Conservation (phyloP, 805 yeast species). For the Saccharomycopsis sp. region DNA sequence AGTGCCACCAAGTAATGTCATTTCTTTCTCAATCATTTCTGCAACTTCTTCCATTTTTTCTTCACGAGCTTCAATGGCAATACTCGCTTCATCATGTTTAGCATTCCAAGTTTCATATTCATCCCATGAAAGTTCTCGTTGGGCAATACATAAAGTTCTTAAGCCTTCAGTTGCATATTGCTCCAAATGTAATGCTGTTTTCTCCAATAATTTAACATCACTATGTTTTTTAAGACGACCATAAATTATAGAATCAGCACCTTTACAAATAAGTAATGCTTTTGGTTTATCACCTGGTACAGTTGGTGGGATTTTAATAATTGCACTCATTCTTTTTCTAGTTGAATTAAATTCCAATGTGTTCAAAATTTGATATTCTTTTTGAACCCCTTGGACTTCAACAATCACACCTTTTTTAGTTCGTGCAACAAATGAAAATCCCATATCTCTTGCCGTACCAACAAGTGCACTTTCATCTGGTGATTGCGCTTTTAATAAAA, state of each 20-base stretch:
- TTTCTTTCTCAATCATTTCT: slow-evolving; percentile 61
- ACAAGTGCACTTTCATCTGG: slow-evolving; percentile 88
- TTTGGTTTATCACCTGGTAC: slow-evolving; percentile 42
- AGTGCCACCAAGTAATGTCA: slow-evolving; percentile 70
- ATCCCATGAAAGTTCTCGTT: slow-evolving; percentile 54
- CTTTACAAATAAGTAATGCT: slow-evolving; percentile 69
- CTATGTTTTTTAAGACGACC: slow-evolving; percentile 50
- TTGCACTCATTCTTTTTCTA: slow-evolving; percentile 82
- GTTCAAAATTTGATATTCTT: slow-evolving; percentile 66
- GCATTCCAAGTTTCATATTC: slow-evolving; percentile 59
- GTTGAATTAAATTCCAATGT: slow-evolving; percentile 76
- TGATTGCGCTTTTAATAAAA: slow-evolving; percentile 65
- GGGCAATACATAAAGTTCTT: slow-evolving; percentile 76
- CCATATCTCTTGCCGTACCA: slow-evolving; percentile 72
- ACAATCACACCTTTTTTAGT: slow-evolving; percentile 64
- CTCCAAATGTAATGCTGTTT: slow-evolving; percentile 68
- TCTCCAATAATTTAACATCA: slow-evolving; percentile 41
- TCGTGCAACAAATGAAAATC: slow-evolving; percentile 57
- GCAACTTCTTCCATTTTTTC: slow-evolving; percentile 69
- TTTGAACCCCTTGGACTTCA: slow-evolving; percentile 60
- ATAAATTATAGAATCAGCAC: slow-evolving; percentile 78
- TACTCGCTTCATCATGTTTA: slow-evolving; percentile 57
- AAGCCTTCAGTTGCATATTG: slow-evolving; percentile 78
- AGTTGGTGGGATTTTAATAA: slow-evolving; percentile 56
- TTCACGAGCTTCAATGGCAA: slow-evolving; percentile 59